A percentile compares a stretch with the other conserved stretches of the same genome.
Evolutionary conservation across 306 rosid genomes (phyloP).

Genomic region (Ceratonia siliqua): DNA sequence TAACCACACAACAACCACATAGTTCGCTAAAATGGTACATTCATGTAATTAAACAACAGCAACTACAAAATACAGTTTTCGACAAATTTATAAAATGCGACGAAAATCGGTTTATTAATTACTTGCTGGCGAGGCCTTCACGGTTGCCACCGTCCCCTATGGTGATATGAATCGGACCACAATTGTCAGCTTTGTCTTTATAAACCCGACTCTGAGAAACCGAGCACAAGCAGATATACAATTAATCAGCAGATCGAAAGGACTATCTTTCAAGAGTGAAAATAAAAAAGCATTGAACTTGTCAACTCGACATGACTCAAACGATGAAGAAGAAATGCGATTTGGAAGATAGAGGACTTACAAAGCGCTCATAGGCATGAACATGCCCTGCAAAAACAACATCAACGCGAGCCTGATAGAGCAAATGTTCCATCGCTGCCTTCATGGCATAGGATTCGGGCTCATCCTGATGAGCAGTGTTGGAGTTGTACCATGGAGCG

Average conservation of each 20-base stretch:
- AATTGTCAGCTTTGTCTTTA: slow-evolving; percentile 55
- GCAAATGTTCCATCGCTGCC: slow-evolving; percentile 65
- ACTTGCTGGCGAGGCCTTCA: slow-evolving; percentile 80
- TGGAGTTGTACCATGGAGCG: slow-evolving; percentile 92
- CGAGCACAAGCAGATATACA: background rate
- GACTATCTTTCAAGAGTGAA: background rate
- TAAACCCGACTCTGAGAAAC: slow-evolving; percentile 67
- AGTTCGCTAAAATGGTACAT: background rate
- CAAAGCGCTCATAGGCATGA: slow-evolving; percentile 92
- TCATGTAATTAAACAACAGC: no score
- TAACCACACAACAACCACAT: background rate
- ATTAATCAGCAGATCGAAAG: background rate
- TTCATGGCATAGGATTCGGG: slow-evolving; percentile 62
- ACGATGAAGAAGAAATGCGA: background rate
- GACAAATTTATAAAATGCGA: background rate
- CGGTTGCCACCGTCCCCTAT: slow-evolving; percentile 98
- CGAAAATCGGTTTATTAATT: slow-evolving; percentile 16
- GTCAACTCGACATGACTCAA: no score
- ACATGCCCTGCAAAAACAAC: slow-evolving; percentile 80
- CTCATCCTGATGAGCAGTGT: slow-evolving; percentile 75
- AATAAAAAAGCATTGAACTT: no score
- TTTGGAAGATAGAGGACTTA: slow-evolving; percentile 33
- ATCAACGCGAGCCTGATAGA: slow-evolving; percentile 70
- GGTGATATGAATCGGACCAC: slow-evolving; percentile 72
- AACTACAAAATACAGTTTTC: background rate